Evolutionary conservation across 495 filamentous ascomycete species (phyloP).

Genomic region (Mycothermus thermophilus): DNA sequence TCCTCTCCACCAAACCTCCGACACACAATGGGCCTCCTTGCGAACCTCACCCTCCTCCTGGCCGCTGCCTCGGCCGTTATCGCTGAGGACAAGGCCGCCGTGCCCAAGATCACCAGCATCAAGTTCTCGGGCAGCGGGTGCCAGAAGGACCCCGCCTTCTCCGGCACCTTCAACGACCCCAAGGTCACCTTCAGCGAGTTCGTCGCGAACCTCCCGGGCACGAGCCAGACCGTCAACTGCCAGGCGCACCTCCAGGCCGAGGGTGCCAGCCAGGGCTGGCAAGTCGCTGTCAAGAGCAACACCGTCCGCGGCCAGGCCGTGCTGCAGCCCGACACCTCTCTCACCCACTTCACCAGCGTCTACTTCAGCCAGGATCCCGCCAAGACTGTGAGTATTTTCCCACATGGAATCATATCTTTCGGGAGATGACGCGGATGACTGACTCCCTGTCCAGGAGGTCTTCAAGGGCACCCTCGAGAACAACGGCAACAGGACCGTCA

Average conservation of each 20-base stretch:
- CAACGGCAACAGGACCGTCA: constrained; percentile 12
- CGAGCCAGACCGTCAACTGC: constrained; percentile 25
- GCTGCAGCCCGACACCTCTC: constrained; percentile 19
- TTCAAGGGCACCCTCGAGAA: constrained; percentile 16
- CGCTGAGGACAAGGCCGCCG: constrained; percentile 5
- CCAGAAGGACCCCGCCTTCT: constrained; percentile 17
- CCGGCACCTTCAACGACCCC: constrained; percentile 23
- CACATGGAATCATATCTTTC: no score
- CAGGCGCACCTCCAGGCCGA: constrained; percentile 24
- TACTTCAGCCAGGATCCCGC: constrained; percentile 28
- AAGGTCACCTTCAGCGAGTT: constrained; percentile 23
- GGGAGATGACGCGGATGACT: no score
- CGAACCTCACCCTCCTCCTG: constrained; percentile 13
- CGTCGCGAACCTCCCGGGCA: constrained; percentile 16
- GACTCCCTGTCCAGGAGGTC: constrained; percentile 12
- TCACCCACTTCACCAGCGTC: constrained; percentile 26
- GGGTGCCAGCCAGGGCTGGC: constrained; percentile 27
- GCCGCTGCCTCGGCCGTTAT: constrained; percentile 13
- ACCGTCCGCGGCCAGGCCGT: constrained; percentile 21
- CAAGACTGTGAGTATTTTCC: constrained; percentile 18
- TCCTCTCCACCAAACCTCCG: background rate
- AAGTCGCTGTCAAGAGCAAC: constrained; percentile 25
- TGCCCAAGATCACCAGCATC: constrained; percentile 22
- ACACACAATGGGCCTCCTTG: constrained; percentile 18
- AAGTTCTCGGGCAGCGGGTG: constrained; percentile 29